These are phyloP conservation scores for Pythium apleroticum DNA, from an alignment of 352 stramenopile species.

Conservation along the genomic window DNA sequence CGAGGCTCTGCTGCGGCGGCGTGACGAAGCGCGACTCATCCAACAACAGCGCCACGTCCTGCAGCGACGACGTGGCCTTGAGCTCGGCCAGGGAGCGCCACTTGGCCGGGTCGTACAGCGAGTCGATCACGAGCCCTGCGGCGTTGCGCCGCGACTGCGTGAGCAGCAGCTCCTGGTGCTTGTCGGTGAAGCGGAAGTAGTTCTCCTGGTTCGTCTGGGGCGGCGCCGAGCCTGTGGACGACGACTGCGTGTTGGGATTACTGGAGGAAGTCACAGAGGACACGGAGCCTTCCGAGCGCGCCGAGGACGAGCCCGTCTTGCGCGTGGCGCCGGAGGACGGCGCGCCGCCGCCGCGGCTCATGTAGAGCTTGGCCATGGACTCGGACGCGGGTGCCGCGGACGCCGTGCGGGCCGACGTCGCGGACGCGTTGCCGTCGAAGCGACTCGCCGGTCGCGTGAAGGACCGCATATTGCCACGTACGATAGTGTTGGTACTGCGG, in stretches of 20 bases:
- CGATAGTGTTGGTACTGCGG: not conserved
- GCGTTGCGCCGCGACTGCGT: slow-evolving; percentile 51
- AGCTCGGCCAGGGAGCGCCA: slow-evolving; percentile 46
- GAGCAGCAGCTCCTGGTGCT: slow-evolving; percentile 50
- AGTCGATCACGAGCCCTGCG: slow-evolving; percentile 56
- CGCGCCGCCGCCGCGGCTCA: not conserved
- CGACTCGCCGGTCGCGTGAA: not conserved
- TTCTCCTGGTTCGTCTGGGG: slow-evolving; percentile 20
- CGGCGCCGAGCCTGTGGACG: not conserved
- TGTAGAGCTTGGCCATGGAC: slow-evolving; percentile 7
- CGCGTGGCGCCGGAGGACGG: not conserved
- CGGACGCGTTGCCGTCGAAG: slow-evolving; percentile 1
- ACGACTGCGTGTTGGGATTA: not conserved
- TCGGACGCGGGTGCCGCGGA: slow-evolving; percentile 1
- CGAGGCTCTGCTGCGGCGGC: slow-evolving; percentile 25
- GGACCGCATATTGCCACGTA: not conserved
- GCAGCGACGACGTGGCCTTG: slow-evolving; percentile 13
- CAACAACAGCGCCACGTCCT: not conserved
- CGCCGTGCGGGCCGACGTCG: slow-evolving; percentile 8
- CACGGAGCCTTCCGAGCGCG: not conserved
- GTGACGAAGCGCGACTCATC: slow-evolving; percentile 3
- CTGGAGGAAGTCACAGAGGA: not conserved
- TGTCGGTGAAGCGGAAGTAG: slow-evolving; percentile 58
- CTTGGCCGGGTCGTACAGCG: slow-evolving; percentile 59
- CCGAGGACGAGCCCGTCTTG: not conserved